Evolutionary conservation across 208 protist species (phyloP), one percentile per base, ranked within the genome.

Genomic region (Vickermania ingenoplastis): DNA sequence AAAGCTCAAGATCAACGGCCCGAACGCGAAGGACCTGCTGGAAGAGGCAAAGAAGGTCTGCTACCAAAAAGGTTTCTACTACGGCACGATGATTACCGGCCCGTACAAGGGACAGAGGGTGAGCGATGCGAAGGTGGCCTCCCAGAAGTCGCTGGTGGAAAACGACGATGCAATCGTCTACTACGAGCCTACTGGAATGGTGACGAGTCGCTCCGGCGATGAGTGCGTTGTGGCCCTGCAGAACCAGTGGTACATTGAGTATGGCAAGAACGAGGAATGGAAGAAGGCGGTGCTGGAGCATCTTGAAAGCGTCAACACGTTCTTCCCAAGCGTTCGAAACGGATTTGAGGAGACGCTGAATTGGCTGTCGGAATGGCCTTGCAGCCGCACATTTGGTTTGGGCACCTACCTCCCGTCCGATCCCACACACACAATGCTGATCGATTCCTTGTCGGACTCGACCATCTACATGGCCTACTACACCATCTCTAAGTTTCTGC

Each of bases 401-500:
- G 99, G 99, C 51, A 99, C 98, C 41, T 80, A 88, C 53, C 71
- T 99, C 0, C 99, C 99, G 49, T 99, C 96, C 88, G 86, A 93
- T 61, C 72, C 77, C 27, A 63, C 53, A 11, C 68, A 82, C 60
- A 74, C 92, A 61, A 98, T 97, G 77, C 73, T 99, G 13, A 99
- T 99, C 67, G 99, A 99, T 75, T 99, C 97, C 41, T 89, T 99
- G 0, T 99, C 96, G 54, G 99, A 99, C 81, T 99, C 98, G 17
- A 99, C 99, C 25, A 99, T 99, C 77, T 99, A 99, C 86, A 99
- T 99, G 97, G 97, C 99, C 2, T 99, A 98, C 81, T 99, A 99
- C 88, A 99, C 98, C 13, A 90, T 99, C 62, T 86, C 96, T 29
- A 97, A 99, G 58, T 75, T 98, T 27, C 83, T 99, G n/a, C 97